Base-by-base conservation (phyloP, 352 stramenopile species). In the Phytophthora pistaciae region DNA sequence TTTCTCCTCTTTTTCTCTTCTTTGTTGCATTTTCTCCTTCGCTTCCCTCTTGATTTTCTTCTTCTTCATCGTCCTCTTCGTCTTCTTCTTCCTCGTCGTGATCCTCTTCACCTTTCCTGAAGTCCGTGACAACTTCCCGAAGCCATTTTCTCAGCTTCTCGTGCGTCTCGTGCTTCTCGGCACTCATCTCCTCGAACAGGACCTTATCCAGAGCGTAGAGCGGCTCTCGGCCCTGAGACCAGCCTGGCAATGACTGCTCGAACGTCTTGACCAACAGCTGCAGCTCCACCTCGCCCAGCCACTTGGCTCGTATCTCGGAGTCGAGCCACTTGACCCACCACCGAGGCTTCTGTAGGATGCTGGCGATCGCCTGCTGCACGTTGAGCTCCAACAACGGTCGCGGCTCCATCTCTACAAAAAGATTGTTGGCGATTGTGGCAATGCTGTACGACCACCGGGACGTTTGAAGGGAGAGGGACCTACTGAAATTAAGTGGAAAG, bases 261-360 rank as follows among this genome's bases (percentile, higher is more conserved):
- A 84, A 71, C 3, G 69, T 76, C 16, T 73, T 56, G 21, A 57
- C 40, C 48, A 83, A 29, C 3, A 85, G 27, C 44, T 57, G 53
- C 5, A 66, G 23, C 50, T 79, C 68, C 13, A 87, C 57, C 60
- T 87, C 77, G 9, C n/a, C 3, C 42, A 79, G 29, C 79, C 79
- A 87, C 50, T 77, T 75, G 36, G 42, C 11, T 3, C 67, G 64
- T 13, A 87, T 52, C 0, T 71, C 56, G 3, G 27, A 36, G 29
- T 79, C 75, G n/a, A 72, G 54, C 60, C 58, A 73, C 72, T 90
- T 87, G 56, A 55, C 16, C 75, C 75, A 87, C 79, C 77, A 87
- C 6, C 48, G 38, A 27, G 46, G 71, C 60, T 87, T 90, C 72
- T 75, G 73, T 31, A 85, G 58, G 46, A 90, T 74, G 40, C 73